These are phyloP conservation scores for Garcia nutans DNA, from an alignment of 345 rosid species.

Conservation along the genomic window DNA sequence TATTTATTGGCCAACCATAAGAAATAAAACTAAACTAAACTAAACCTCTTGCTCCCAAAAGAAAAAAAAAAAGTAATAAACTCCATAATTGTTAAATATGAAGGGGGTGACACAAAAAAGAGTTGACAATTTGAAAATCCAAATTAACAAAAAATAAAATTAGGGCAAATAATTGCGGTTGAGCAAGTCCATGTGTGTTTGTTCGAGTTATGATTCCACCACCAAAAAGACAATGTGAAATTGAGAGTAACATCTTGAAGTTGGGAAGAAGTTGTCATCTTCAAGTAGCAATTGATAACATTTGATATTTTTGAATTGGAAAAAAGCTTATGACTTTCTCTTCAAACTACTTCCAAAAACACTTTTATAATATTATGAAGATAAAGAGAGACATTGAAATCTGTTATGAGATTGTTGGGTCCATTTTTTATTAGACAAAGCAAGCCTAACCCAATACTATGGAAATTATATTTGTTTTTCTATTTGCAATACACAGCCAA, in stretches of 20 bases:
- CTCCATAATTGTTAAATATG: background rate
- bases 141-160: background rate
- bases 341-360: slow-evolving; percentile 19
- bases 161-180: background rate
- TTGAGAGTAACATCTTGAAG: slow-evolving; percentile 1
- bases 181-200: background rate
- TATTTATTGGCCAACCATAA: too few relatives aligned
- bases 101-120: background rate
- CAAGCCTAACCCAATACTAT: slow-evolving; percentile 19
- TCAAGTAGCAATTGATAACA: slow-evolving; percentile 9
- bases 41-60: background rate
- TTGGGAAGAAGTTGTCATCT: slow-evolving; percentile 9
- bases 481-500: background rate
- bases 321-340: slow-evolving; percentile 13
- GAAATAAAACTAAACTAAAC: too few relatives aligned
- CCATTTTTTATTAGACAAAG: slow-evolving; percentile 16
- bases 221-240: background rate
- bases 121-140: background rate
- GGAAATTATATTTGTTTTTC: slow-evolving; percentile 5
- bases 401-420: slow-evolving; percentile 4
- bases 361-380: background rate
- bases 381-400: slow-evolving; percentile 5
- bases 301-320: background rate
- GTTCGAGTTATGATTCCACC: background rate
- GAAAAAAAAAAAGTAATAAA: background rate